Evolutionary conservation across 306 rosid species (phyloP), one percentile per base, ranked within the genome.

Genomic region (Oemleria cerasiformis): DNA sequence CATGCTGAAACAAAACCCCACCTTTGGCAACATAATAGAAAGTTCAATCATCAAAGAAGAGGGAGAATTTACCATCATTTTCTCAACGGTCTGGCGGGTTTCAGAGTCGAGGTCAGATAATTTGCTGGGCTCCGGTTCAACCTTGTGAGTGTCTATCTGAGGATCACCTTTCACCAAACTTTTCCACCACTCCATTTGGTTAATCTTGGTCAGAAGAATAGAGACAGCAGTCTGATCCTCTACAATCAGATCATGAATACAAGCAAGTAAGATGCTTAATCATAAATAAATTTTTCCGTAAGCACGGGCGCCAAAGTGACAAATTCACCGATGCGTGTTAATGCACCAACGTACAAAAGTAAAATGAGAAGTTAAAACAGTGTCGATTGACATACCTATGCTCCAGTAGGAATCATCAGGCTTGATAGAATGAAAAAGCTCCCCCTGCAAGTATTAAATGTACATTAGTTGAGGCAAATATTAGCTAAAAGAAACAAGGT

Each of bases 141-240:
- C 96, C 67, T 88, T 92, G 49, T 95, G 97, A 13, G 97, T 92
- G 80, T 95, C 95, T 20, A 95, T 74, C 74, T 86, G 92, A 71
- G 96, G 97, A 59, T 86, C 97, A 25, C 99, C 99, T 78, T 89
- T 95, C 54, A 95, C 89, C 63, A 95, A 59, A 79, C 81, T 77
- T 73, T 86, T 95, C 99, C 99, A 95, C 99, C 99, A 95, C 69
- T 88, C 96, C 97, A 95, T 85, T 80, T 92, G 96, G 78, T 95
- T 87, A 56, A 85, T 96, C 83, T 95, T 95, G 70, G 99, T 95
- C 84, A 95, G 83, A 48, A 95, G 97, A 80, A 95, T 85, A 58
- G 96, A 86, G 72, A 95, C 0, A 15, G 83, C 38, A 63, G 65
- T 88, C 72, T 92, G 96, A 77, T 95, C 99, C 97, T 95, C 97